Base-by-base conservation (phyloP, 2,329 filamentous ascomycete genomes). In the Coleophoma eucalyptorum region DNA sequence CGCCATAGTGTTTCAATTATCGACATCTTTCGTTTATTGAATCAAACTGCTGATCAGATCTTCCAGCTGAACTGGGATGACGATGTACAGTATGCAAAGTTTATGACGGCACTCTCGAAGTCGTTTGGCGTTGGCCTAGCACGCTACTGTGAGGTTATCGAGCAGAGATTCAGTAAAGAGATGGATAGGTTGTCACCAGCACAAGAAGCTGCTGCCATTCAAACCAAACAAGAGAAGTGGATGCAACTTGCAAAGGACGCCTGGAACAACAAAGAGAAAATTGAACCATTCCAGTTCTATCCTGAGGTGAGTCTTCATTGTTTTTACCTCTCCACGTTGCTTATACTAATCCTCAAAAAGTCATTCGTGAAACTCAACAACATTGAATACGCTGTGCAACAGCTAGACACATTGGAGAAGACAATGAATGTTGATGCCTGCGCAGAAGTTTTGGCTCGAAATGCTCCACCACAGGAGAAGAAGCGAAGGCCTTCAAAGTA, bases 291-390 rank as follows among this genome's bases (percentile, higher is more conserved):
- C 70, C 92, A 97, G 57, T 99, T 99, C 72, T 94, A 91, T 60
- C 84, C 90, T 2, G 89, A 96, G 81, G 90, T 92, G 73, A 70
- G 77, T 68, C 21, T 26, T 33, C 20, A 20, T 20, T 19, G 35
- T 41, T n/a, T 4, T 35, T 21, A 15, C 11, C 10, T 41, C 15
- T 40, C 12, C 49, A 33, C 45, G 52, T 16, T 50, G 15, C 41
- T 47, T 40, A 46, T 55, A 53, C 68, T 72, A 62, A 72, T 58
- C 48, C 13, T 43, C 42, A 33, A 10, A 40, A 59, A 96, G 89
- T 97, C 92, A 5, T 88, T 99, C 62, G 91, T 99, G 55, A 99
- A 97, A 70, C 80, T 99, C 59, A 99, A 99, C 76, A 96, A 99
- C 64, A 86, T 99, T 57, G 93, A 97, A 70, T 97, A 90, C 69